Evolutionary conservation across 352 stramenopile genomes (phyloP).

Genomic region (Poterioochromonas sp.): DNA sequence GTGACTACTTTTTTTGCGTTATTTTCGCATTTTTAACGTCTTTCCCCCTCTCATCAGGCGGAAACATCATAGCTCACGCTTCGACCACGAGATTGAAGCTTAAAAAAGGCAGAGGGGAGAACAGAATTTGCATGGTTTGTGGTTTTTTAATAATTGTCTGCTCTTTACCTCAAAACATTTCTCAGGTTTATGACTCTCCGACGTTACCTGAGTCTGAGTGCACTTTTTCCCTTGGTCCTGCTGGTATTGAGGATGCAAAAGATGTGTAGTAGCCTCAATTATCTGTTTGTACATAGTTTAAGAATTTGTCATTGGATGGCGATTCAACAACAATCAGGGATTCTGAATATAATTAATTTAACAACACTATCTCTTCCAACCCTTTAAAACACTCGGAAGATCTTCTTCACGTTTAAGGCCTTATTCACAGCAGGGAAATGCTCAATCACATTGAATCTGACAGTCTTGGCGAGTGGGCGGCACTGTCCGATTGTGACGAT

Average conservation of each 20-base stretch:
- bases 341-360: not conserved
- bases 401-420: conserved; percentile 93
- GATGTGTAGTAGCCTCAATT: too few species aligned
- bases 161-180: not conserved
- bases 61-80: conserved; percentile 93
- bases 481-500: conserved; percentile 98
- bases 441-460: conserved; percentile 98
- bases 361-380: not conserved
- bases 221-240: conserved; percentile 90
- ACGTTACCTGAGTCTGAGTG: conserved; percentile 93
- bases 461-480: conserved; percentile 97
- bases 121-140: conserved; percentile 85
- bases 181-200: conserved; percentile 85
- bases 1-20: not conserved
- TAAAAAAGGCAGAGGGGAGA: conserved; percentile 90
- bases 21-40: not conserved
- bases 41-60: conserved; percentile 31
- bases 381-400: conserved; percentile 90
- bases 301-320: not conserved
- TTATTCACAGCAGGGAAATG: conserved; percentile 51
- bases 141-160: not conserved
- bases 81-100: conserved; percentile 87
- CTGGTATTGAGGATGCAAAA: conserved; percentile 80
- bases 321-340: not conserved
- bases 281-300: conserved; percentile 34